These are phyloP conservation scores for Ustulina deusta DNA, from an alignment of 2,329 filamentous ascomycete species.

Conservation along the genomic window DNA sequence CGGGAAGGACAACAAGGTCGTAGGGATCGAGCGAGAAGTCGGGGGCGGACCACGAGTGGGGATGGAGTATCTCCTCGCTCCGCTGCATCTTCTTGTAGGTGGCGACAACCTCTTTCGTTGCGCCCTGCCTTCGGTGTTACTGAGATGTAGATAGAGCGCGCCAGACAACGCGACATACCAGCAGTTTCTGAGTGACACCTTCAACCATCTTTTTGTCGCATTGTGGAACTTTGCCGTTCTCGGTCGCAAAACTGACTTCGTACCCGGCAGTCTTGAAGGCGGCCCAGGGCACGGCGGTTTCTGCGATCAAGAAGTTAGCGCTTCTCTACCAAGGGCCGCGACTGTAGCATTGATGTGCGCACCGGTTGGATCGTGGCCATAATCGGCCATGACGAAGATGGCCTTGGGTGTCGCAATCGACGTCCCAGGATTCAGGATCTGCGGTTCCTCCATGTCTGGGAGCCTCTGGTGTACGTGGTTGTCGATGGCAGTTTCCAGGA, in stretches of 20 bases:
- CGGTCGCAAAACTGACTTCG: constrained; percentile 62
- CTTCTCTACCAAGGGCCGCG: neutral
- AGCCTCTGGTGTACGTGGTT: neutral
- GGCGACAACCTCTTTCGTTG: constrained; percentile 55
- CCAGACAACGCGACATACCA: constrained; percentile 52
- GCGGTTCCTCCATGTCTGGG: constrained; percentile 47
- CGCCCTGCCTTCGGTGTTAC: constrained; percentile 52
- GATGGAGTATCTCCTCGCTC: constrained; percentile 57
- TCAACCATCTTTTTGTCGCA: constrained; percentile 64
- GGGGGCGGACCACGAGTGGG: constrained; percentile 59
- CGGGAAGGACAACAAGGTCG: constrained; percentile 63
- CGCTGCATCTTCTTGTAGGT: constrained; percentile 59
- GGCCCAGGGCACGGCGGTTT: constrained; percentile 63
- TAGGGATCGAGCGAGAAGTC: constrained; percentile 60
- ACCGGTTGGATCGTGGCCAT: constrained; percentile 68
- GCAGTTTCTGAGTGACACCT: constrained; percentile 62
- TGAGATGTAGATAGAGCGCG: constrained; percentile 36
- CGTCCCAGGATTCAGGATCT: constrained; percentile 42
- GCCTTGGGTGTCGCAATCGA: constrained; percentile 51
- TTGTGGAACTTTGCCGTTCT: constrained; percentile 59
- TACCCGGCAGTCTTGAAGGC: constrained; percentile 63
- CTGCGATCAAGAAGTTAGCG: constrained; percentile 47
- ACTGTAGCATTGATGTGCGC: constrained; percentile 13
- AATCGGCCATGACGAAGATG: constrained; percentile 65
- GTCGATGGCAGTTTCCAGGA: neutral